These are phyloP conservation scores for Aegilops bicornis DNA, from an alignment of 176 grass and related monocot species.

Conservation along the genomic window DNA sequence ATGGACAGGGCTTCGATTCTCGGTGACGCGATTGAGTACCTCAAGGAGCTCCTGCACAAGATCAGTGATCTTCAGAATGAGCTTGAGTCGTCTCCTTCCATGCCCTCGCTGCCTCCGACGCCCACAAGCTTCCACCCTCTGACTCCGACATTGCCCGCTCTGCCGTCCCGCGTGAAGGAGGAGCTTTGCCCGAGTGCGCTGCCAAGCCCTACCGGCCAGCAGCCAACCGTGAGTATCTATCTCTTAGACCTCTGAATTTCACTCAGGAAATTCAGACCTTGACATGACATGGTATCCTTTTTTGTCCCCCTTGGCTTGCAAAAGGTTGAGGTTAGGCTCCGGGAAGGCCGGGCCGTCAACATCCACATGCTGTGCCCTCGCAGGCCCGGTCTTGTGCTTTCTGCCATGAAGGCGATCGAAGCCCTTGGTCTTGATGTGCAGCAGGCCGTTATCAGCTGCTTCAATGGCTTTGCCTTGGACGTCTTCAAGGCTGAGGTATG, in stretches of 20 bases:
- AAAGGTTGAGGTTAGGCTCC: slow-evolving; percentile 89
- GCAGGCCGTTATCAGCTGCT: slow-evolving; percentile 95
- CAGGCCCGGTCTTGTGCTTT: slow-evolving; percentile 79
- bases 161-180: slow-evolving; percentile 70
- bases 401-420: slow-evolving; percentile 82
- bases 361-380: slow-evolving; percentile 97
- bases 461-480: slow-evolving; percentile 91
- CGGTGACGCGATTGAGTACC: slow-evolving; percentile 92
- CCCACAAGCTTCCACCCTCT: slow-evolving; percentile 86
- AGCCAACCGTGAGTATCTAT: slow-evolving; percentile 1
- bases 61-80: slow-evolving; percentile 93
- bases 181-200: slow-evolving; percentile 71
- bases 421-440: slow-evolving; percentile 90
- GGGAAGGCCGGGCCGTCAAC: slow-evolving; percentile 82
- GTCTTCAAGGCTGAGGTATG: slow-evolving; percentile 98
- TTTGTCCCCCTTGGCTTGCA: not conserved
- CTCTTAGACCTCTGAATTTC: not conserved
- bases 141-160: slow-evolving; percentile 72
- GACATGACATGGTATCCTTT: not conserved
- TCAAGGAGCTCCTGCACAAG: slow-evolving; percentile 93
- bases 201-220: slow-evolving; percentile 56
- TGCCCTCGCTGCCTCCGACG: slow-evolving; percentile 64
- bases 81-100: slow-evolving; percentile 69
- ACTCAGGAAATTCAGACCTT: not conserved
- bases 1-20: slow-evolving; percentile 99